Evolutionary conservation across 2,329 filamentous ascomycete species (phyloP), one percentile per base, ranked within the genome.

Genomic region (Colletotrichum shisoi): DNA sequence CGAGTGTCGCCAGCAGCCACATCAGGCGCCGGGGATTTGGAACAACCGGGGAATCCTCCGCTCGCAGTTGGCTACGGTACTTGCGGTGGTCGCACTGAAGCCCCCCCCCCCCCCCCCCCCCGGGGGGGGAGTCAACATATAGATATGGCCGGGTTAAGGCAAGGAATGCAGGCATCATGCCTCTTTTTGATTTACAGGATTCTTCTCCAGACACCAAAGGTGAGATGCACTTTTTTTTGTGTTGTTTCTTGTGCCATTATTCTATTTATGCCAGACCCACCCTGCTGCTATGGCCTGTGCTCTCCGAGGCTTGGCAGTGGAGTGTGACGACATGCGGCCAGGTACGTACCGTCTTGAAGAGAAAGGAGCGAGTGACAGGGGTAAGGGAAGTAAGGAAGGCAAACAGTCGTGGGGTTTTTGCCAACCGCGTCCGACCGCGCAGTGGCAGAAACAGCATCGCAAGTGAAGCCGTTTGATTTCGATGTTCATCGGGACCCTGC

Each of bases 381-480:
- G 13, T 15, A 19, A 31, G 15, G 39, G 34, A 24, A 4, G 34
- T 15, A 24, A 15, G 34, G 24, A 21, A 15, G 34, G 46, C 6
- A n/a, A 12, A 17, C 24, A 27, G 46, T 12, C 11, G 46, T 49
- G 46, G 46, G 46, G 46, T 24, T 17, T 37, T 56, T 56, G 19
- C 21, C 34, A n/a, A 24, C 42, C 8, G n/a, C 31, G 24, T 13
- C 44, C 44, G n/a, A 34, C 44, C 17, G 60, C 44, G 37, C 45
- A 51, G 49, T 42, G 51, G 45, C 58, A 52, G 52, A 40, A 45
- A 52, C 37, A 15, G 17, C 4, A 21, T n/a, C 13, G n/a, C n/a
- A n/a, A n/a, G n/a, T n/a, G n/a, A n/a, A n/a, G 54, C 34, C 24
- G 61, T 67, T 67, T 64, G 61, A 67, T 67, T 67, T 67, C 54